Conservation (phyloP, 495 filamentous ascomycete species). For the Penicillium steckii region DNA sequence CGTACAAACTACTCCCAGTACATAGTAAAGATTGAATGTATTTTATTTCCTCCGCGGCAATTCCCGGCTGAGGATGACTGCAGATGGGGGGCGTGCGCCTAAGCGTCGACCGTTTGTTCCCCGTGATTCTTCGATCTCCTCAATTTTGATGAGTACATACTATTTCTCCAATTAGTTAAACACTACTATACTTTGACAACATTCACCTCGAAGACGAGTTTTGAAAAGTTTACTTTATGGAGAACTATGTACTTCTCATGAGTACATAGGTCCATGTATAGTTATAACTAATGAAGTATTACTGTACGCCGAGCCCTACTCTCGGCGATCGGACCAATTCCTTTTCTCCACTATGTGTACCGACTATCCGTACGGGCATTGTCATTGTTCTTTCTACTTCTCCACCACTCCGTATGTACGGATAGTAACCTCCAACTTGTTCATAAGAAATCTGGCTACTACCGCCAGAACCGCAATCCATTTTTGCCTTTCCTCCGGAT, state of each 20-base stretch:
- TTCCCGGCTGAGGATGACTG: conserved; percentile 19
- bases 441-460: background rate
- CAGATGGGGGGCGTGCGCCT: conserved; percentile 18
- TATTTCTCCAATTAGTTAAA: no score
- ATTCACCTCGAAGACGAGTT: no score
- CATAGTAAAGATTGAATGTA: no score
- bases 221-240: no score
- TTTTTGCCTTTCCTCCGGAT: background rate
- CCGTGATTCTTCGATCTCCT: no score
- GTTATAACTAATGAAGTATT: no score
- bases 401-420: background rate
- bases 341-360: background rate
- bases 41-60: conserved; percentile 14
- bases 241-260: background rate
- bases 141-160: background rate
- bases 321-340: background rate
- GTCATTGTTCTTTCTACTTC: background rate
- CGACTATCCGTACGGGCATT: background rate
- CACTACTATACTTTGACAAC: no score
- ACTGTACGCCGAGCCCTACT: background rate
- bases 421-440: no score
- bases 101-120: no score
- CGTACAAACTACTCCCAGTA: no score
- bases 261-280: background rate
- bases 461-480: background rate